Percentiles rank a stretch among this genome's conserved stretches.
phyloP scores from a whole-genome alignment of 352 stramenopile genomes.

The Globisporangium yorkense region DNA sequence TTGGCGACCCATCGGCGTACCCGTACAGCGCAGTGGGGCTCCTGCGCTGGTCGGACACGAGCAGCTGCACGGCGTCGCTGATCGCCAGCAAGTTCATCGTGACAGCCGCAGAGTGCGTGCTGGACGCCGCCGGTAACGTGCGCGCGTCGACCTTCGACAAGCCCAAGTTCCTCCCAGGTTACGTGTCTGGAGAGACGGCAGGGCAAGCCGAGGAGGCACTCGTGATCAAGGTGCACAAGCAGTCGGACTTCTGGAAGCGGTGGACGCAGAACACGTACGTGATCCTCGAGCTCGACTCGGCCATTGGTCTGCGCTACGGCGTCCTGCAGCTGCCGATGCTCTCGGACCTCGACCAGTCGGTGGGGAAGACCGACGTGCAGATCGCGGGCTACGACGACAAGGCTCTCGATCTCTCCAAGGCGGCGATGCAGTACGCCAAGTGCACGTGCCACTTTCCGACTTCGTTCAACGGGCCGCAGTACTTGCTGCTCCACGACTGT shows the following conservation, averaged over 20 bases:
- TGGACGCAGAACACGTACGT: constrained; percentile 59
- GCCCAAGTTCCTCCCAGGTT: constrained; percentile 25
- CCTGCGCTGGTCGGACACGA: constrained; percentile 38
- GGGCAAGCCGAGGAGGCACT: constrained; percentile 6
- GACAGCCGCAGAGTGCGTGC: constrained; percentile 53
- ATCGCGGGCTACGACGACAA: constrained; percentile 37
- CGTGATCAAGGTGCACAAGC: constrained; percentile 44
- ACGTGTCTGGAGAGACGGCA: constrained; percentile 3
- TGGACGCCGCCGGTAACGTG: constrained; percentile 25
- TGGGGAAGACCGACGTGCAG: constrained; percentile 38
- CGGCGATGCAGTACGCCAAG: constrained; percentile 26
- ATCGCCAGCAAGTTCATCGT: constrained; percentile 43
- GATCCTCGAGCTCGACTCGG: constrained; percentile 47
- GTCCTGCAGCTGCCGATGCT: constrained; percentile 30
- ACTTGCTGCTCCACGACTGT: constrained; percentile 57
- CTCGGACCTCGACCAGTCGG: constrained; percentile 21
- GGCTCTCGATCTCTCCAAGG: constrained; percentile 4
- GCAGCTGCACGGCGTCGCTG: constrained; percentile 46
- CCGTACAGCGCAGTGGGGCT: constrained; percentile 53
- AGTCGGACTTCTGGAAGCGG: constrained; percentile 61
- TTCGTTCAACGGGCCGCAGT: constrained; percentile 33
- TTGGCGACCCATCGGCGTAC: constrained; percentile 28
- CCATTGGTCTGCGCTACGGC: constrained; percentile 26
- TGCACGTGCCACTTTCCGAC: constrained; percentile 46
- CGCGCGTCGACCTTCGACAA: constrained; percentile 13